These are phyloP conservation scores for Saccharomycopsis sp. DNA, from an alignment of 805 yeast genomes.

Conservation along the genomic window DNA sequence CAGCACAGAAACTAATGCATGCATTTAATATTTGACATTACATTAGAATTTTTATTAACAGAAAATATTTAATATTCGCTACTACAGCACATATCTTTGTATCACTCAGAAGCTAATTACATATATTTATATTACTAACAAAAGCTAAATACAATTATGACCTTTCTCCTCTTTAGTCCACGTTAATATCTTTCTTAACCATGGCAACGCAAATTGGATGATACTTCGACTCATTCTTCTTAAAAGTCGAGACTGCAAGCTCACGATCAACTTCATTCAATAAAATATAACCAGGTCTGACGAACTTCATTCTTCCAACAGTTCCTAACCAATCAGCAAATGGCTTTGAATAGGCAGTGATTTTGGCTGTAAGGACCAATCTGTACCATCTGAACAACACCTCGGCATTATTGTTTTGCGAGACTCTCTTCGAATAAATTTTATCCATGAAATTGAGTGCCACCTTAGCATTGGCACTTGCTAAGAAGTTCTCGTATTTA, in stretches of 20 bases:
- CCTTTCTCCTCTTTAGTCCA: slow-evolving; percentile 2
- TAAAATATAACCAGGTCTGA: slow-evolving; percentile 74
- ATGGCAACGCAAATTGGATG: slow-evolving; percentile 81
- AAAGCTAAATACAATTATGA: not conserved
- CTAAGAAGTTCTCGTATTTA: slow-evolving; percentile 33
- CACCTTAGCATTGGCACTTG: slow-evolving; percentile 28
- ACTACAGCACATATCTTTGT: too few species aligned
- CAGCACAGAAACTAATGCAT: too few species aligned
- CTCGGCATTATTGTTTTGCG: slow-evolving; percentile 66
- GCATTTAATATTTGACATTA: too few species aligned
- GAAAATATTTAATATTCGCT: too few species aligned
- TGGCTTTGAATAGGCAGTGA: slow-evolving; percentile 38
- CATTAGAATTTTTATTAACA: too few species aligned
- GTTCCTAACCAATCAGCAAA: slow-evolving; percentile 83
- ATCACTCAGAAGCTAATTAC: too few species aligned
- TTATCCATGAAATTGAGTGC: slow-evolving; percentile 29
- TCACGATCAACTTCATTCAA: slow-evolving; percentile 57
- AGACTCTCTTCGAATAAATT: slow-evolving; percentile 37
- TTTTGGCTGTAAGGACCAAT: slow-evolving; percentile 52
- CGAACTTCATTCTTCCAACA: slow-evolving; percentile 93
- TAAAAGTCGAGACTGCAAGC: slow-evolving; percentile 62
- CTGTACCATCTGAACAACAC: slow-evolving; percentile 72
- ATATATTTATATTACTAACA: too few species aligned
- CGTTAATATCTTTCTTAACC: slow-evolving; percentile 63
- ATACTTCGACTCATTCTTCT: slow-evolving; percentile 49